These are phyloP conservation scores for Porodaedalea pini DNA, from an alignment of 1,284 basidiomycete genomes.

Conservation along the genomic window DNA sequence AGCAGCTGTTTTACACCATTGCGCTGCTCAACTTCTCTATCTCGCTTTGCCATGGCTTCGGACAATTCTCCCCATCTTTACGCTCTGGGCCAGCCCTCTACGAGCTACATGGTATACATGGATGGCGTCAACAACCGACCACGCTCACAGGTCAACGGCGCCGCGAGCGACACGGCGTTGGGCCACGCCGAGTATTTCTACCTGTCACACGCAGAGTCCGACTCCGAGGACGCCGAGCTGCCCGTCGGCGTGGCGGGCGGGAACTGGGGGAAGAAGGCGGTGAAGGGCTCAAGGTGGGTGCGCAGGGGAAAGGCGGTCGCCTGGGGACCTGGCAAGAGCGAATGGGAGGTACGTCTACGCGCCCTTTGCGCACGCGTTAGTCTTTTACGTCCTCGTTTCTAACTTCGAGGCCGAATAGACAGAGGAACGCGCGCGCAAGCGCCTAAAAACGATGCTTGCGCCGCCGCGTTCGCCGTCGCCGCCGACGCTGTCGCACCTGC, in stretches of 20 bases:
- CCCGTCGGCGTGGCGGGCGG: slow-evolving; percentile 47
- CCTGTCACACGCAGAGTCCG: slow-evolving; percentile 60
- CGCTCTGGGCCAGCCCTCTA: slow-evolving; percentile 31
- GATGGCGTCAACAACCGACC: slow-evolving; percentile 14
- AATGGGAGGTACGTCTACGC: slow-evolving; percentile 72
- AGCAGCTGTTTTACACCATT: background rate
- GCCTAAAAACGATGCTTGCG: slow-evolving; percentile 62
- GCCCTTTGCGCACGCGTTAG: slow-evolving; percentile 6
- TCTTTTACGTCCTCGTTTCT: slow-evolving; percentile 15
- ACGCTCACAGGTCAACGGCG: background rate
- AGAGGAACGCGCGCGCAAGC: slow-evolving; percentile 76
- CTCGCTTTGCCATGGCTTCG: slow-evolving; percentile 23
- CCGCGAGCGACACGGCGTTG: slow-evolving; percentile 25
- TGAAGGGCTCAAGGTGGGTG: slow-evolving; percentile 68
- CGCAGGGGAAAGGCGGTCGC: slow-evolving; percentile 70
- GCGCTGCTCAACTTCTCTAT: background rate
- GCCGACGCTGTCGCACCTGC: slow-evolving; percentile 40
- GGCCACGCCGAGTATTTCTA: slow-evolving; percentile 63
- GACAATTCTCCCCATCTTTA: slow-evolving; percentile 25
- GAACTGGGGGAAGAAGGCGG: slow-evolving; percentile 76
- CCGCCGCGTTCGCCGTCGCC: slow-evolving; percentile 34
- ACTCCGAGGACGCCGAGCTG: slow-evolving; percentile 52
- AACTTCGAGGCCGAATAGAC: slow-evolving; percentile 39
- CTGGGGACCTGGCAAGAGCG: slow-evolving; percentile 76
- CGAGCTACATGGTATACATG: slow-evolving; percentile 20